Evolutionary conservation across 108 stramenopile genomes (phyloP).

Genomic region (Chaetoceros muelleri): DNA sequence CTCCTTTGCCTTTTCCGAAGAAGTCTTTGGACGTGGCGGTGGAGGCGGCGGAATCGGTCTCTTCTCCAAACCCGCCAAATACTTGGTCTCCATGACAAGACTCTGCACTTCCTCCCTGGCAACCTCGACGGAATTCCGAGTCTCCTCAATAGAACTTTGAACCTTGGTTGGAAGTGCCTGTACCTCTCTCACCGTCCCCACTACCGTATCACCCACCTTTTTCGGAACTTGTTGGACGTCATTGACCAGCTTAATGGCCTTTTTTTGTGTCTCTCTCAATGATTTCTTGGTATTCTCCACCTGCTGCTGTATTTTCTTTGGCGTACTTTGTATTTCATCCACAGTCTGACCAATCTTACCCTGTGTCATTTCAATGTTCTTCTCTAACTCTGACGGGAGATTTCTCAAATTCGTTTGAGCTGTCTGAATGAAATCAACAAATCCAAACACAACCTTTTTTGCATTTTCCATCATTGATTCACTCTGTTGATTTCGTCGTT

Average conservation of each 20-base stretch:
- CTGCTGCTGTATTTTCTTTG: not conserved
- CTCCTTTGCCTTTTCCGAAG: not conserved
- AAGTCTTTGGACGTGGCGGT: no score
- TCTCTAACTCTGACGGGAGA: not conserved
- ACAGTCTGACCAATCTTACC: not conserved
- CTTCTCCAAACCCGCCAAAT: not conserved
- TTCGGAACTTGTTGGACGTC: not conserved
- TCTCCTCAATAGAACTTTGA: not conserved
- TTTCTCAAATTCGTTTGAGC: not conserved
- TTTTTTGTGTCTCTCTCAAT: not conserved
- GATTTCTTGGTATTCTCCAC: not conserved
- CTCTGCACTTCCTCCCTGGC: not conserved
- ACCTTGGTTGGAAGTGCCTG: not conserved
- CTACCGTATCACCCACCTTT: not conserved
- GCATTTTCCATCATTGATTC: not conserved
- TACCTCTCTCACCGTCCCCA: not conserved
- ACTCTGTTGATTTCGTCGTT: not conserved
- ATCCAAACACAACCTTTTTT: not conserved
- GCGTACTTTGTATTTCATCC: not conserved
- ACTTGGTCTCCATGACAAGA: not conserved
- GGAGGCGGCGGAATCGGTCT: not conserved
- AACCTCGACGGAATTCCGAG: not conserved
- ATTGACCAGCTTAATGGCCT: not conserved
- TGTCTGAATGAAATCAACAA: not conserved
- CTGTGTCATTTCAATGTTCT: not conserved